Evolutionary conservation across 805 yeast species (phyloP).

Genomic region (Candida nanaspora): DNA sequence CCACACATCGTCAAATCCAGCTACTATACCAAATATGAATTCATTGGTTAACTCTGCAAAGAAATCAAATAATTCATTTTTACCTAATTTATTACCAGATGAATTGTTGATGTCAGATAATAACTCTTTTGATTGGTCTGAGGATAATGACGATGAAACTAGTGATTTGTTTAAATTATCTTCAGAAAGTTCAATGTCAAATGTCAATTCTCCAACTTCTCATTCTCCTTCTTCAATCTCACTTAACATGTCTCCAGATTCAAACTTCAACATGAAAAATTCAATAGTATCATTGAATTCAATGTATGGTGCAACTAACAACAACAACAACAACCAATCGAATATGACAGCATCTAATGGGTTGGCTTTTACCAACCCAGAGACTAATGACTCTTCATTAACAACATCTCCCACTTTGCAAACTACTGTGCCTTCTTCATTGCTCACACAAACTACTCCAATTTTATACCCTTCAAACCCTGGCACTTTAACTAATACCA

Average conservation of each 20-base stretch:
- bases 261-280: constrained; percentile 5
- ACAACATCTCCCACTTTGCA: constrained; percentile 17
- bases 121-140: constrained; percentile 55
- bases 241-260: constrained; percentile 1
- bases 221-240: constrained; percentile 4
- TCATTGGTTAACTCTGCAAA: neutral
- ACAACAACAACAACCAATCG: constrained; percentile 2
- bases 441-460: neutral
- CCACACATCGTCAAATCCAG: neutral
- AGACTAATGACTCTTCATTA: constrained; percentile 15
- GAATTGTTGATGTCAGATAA: constrained; percentile 22
- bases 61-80: constrained; percentile 1
- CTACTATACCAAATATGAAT: neutral
- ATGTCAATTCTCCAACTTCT: constrained; percentile 10
- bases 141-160: constrained; percentile 34
- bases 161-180: neutral
- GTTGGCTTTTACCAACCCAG: no score
- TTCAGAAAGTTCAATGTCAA: neutral
- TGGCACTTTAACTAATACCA: constrained; percentile 2
- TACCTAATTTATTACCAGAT: constrained; percentile 18
- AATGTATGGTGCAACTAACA: constrained; percentile 4
- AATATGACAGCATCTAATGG: constrained; percentile 6
- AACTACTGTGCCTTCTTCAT: constrained; percentile 9
- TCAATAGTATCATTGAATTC: constrained; percentile 12
- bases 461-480: neutral